Conservation (phyloP, 306 rosid genomes). For the Lithocarpus polystachyus region DNA sequence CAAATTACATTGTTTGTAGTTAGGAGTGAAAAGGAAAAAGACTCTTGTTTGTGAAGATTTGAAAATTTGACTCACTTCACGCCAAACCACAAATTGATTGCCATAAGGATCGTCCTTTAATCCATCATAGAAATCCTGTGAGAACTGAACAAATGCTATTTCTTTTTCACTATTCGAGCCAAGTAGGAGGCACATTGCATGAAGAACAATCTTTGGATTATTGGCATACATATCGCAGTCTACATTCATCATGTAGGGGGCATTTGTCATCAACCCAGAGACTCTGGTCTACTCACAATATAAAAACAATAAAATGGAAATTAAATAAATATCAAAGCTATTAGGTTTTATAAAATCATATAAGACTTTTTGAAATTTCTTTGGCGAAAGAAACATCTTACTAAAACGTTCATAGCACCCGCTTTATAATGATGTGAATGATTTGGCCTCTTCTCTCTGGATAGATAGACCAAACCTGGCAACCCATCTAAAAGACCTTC, state of each 20-base stretch:
- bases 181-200: slow-evolving; percentile 57
- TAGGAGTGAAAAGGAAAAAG: too few species aligned
- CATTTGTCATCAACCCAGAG: slow-evolving; percentile 70
- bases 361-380: too few species aligned
- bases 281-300: slow-evolving; percentile 50
- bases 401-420: too few species aligned
- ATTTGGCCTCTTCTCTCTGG: too few species aligned
- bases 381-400: too few species aligned
- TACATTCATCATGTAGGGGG: slow-evolving; percentile 59
- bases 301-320: not conserved
- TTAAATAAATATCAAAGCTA: too few species aligned
- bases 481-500: too few species aligned
- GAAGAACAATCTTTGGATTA: slow-evolving; percentile 42
- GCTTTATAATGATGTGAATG: too few species aligned
- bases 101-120: slow-evolving; percentile 70
- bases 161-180: slow-evolving; percentile 40
- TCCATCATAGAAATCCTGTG: slow-evolving; percentile 47
- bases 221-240: slow-evolving; percentile 79
- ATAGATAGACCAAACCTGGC: too few species aligned
- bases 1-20: too few species aligned
- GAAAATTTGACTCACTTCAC: slow-evolving; percentile 20
- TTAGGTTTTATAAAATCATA: too few species aligned
- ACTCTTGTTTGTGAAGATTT: too few species aligned
- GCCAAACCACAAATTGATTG: slow-evolving; percentile 33
- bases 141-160: slow-evolving; percentile 60